A percentile compares a stretch with the other conserved stretches of the same genome.
Conservation (phyloP, 495 filamentous ascomycete species). For the Aspergillus bertholletiae region DNA sequence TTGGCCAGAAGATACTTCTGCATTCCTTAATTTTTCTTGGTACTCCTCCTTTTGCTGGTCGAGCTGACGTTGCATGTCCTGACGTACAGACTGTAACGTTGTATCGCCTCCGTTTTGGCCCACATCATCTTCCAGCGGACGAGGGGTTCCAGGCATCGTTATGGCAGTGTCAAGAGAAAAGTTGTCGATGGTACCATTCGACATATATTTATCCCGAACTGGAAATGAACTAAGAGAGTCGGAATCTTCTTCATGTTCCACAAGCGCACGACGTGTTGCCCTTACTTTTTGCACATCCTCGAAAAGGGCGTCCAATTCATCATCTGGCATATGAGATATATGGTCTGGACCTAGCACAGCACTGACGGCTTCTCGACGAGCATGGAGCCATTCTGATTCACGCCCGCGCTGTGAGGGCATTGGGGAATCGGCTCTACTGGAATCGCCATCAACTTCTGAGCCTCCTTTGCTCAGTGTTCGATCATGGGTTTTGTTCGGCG, state of each 20-base stretch:
- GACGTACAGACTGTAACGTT: slow-evolving; percentile 66
- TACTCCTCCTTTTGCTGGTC: slow-evolving; percentile 82
- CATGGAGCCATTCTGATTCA: slow-evolving; percentile 96
- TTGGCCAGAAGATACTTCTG: slow-evolving; percentile 68
- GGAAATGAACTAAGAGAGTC: slow-evolving; percentile 88
- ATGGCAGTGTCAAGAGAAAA: slow-evolving; percentile 93
- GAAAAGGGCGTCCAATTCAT: slow-evolving; percentile 90
- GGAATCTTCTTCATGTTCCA: slow-evolving; percentile 78
- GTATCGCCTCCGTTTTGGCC: slow-evolving; percentile 51
- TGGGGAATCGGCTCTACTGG: slow-evolving; percentile 76
- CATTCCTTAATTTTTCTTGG: slow-evolving; percentile 72
- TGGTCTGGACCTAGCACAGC: slow-evolving; percentile 91
- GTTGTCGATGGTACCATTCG: slow-evolving; percentile 91
- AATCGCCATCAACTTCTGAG: slow-evolving; percentile 64
- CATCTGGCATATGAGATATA: slow-evolving; percentile 82
- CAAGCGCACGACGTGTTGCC: slow-evolving; percentile 70
- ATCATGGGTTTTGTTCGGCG: slow-evolving; percentile 69
- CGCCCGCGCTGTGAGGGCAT: slow-evolving; percentile 62
- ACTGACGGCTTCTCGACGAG: slow-evolving; percentile 84
- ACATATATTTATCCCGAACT: slow-evolving; percentile 92
- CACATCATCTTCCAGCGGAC: slow-evolving; percentile 66
- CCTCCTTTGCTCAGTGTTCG: slow-evolving; percentile 70
- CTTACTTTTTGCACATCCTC: slow-evolving; percentile 90
- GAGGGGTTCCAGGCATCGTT: slow-evolving; percentile 91
- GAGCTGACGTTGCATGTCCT: slow-evolving; percentile 84